Base-by-base conservation (phyloP, 2,329 filamentous ascomycete genomes). In the Ophiostoma fasciatum region DNA sequence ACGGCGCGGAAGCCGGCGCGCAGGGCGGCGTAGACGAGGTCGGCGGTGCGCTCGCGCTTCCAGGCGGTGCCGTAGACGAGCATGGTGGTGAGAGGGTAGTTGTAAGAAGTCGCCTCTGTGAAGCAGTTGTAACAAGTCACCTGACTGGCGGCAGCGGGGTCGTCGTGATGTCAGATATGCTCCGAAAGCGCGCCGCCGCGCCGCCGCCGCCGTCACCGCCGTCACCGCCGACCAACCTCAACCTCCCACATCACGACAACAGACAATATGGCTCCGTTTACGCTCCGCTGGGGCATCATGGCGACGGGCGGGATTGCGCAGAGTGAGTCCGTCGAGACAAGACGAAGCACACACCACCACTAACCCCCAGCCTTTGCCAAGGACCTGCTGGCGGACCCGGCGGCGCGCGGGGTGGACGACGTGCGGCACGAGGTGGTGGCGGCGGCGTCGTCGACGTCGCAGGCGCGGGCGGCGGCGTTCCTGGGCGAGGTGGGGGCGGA, bases 1-100 rank as follows among this genome's bases (percentile, higher is more conserved):
- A 90, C 59, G 31, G 64, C 79, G 22, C 74, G 66, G 47, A 88
- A 90, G 5, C 82, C 82, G 30, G 69, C 60, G 30, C 63, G 62
- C 23, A 90, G 51, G 2, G 83, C 82, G 43, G 66, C 56, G 46
- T 77, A 71, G 17, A 90, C 82, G 3, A 88, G 63, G 37, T 69
- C 61, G 15, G 68, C 64, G 0, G 80, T 84, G 14, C 58, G 58
- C 1, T 78, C 72, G 48, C 78, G 77, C 55, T 90, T 90, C 82
- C 82, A 88, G n/a, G 82, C 82, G 3, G 82, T 88, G 35, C 82
- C 82, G 53, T 90, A 90, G 43, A 90, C 48, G 21, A 76, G 59
- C 28, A 47, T 40, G 21, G 18, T 5, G 14, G 23, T 17, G 6
- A 18, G 17, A 2, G 19, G 27, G n/a, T 19, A n/a, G 15, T 14